Base-by-base conservation (phyloP, 1,139 yeast species). In the Kodamaea fungicola region DNA sequence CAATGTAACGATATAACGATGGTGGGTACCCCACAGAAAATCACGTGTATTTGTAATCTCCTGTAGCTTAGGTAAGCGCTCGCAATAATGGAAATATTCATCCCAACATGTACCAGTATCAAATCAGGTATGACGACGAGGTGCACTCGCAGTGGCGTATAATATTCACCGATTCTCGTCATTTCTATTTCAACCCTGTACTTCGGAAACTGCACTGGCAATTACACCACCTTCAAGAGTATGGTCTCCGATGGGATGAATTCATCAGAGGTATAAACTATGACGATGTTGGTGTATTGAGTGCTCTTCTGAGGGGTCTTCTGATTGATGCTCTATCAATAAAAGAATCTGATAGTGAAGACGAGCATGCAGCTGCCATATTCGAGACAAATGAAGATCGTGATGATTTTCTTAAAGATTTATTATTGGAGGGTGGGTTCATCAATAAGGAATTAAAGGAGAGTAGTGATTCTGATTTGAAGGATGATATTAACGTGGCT, bases 121-220 rank as follows among this genome's bases (percentile, higher is more conserved):
- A 16, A 16, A 35, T 38, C 22, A 32, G 31, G 7, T 36, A 38
- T 30, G 22, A 10, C 6, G 35, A 30, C 7, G 28, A 12, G 10
- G 27, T 9, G 8, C 33, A 44, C 23, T 41, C 48, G 8, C 37
- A 45, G 21, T 67, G 71, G 71, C 50, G 53, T 31, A 43, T 67
- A 8, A 53, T 65, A n/a, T 37, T 66, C 12, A 61, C 67, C 2
- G 45, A 55, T 22, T 46, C 44, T 2, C 58, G 55, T 0, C 73
- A 67, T 43, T 67, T 64, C 41, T 67, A 65, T 48, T 65, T 52
- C 42, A 55, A 64, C 43, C 35, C 42, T 8, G 31, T 23, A 1
- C 42, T 49, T 12, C 44, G 44, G 22, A 28, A 37, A 16, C 55
- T 69, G 4, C 62, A 51, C 36, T 67, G 73, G 73, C 71, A 64